Evolutionary conservation across 345 rosid genomes (phyloP), one percentile per base, ranked within the genome.

Genomic region (Kernera saxatilis): DNA sequence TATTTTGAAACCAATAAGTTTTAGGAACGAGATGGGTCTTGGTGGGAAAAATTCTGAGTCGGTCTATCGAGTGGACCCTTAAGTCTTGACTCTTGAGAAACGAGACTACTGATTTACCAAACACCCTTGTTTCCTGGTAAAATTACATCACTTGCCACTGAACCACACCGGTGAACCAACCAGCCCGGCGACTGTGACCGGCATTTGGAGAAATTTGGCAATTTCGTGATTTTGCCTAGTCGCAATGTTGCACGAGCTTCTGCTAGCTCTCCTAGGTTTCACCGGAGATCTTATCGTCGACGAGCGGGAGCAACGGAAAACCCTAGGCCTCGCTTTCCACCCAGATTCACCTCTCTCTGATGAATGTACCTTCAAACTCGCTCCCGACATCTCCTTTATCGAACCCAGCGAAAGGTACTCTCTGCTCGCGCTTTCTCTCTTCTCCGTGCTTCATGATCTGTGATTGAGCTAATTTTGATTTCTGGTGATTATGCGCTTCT

Each of bases 261-360:
- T 91, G 33, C 85, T 89, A 3, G 83, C 99, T 52, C 93, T 88
- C 10, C 58, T 91, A 39, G 99, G 99, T 59, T 86, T 84, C 87
- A 88, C 97, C 27, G 96, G 99, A 56, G 97, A 93, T 79, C 89
- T 94, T 60, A 85, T 94, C 56, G 75, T 91, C 79, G 95, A 91
- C 84, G 91, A 91, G 81, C 75, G 90, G 25, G 99, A 89, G 73
- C 93, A 84, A 69, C 82, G 75, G 18, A 76, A 74, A 32, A 80
- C 95, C 43, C 78, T 82, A 54, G 92, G 90, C 77, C 76, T 86
- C 69, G 40, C 39, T 33, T 72, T 81, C 40, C 80, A 87, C 26
- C 78, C 86, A 19, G 88, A 88, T 77, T 81, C 89, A 13, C 81
- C 90, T 61, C 68, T 92, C 80, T 82, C 94, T 36, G 88, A 86